Evolutionary conservation across 164 flowering plant species (phyloP).

Genomic region (Vitis riparia): DNA sequence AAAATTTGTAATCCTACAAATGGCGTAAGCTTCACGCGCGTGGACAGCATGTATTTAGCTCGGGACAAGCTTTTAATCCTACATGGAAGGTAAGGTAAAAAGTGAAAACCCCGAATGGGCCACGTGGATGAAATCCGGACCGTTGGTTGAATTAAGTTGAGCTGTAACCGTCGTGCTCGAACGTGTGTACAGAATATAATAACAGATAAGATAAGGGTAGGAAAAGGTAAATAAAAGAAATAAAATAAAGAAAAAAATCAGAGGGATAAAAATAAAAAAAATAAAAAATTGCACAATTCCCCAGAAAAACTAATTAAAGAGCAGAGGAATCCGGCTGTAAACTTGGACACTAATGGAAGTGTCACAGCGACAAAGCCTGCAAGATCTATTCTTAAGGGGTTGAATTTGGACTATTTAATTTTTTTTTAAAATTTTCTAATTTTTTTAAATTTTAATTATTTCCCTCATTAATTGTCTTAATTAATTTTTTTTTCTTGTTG

Average conservation of each 20-base stretch:
- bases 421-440: background rate
- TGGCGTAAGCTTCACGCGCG: too few relatives aligned
- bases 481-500: too few relatives aligned
- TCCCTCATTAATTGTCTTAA: background rate
- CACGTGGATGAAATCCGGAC: slow-evolving; percentile 25
- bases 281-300: slow-evolving; percentile 33
- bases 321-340: slow-evolving; percentile 72
- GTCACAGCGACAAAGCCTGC: slow-evolving; percentile 39
- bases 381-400: slow-evolving; percentile 40
- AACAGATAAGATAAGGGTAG: slow-evolving; percentile 19
- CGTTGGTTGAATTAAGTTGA: slow-evolving; percentile 19
- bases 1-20: too few relatives aligned
- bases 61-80: background rate
- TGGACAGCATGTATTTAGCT: too few relatives aligned
- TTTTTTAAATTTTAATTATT: background rate
- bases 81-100: slow-evolving; percentile 1
- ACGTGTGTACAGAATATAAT: slow-evolving; percentile 55
- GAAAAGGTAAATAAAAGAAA: slow-evolving; percentile 9
- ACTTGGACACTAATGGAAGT: slow-evolving; percentile 45
- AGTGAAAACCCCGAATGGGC: background rate
- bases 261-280: slow-evolving; percentile 2
- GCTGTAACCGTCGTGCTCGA: slow-evolving; percentile 68
- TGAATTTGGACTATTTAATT: slow-evolving; percentile 2
- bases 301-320: slow-evolving; percentile 25
- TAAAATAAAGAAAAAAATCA: slow-evolving; percentile 7